Conservation (phyloP, 768 basidiomycete genomes). For the Psilocybe cubensis region DNA sequence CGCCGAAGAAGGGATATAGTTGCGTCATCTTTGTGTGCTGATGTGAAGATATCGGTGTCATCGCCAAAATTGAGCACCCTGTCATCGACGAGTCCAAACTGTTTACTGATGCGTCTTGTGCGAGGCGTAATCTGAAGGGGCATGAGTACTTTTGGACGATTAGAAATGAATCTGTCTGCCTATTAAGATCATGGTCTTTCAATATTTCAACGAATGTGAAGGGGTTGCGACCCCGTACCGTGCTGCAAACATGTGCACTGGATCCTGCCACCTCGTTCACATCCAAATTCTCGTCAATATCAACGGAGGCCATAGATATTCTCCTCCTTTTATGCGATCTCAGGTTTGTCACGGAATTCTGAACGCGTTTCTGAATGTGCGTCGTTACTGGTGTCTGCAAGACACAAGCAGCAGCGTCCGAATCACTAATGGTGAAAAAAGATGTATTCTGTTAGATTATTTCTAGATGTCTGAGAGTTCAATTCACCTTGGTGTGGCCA, state of each 20-base stretch:
- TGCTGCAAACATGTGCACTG: constrained; percentile 13
- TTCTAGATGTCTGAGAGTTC: background rate
- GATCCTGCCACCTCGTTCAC: constrained; percentile 4
- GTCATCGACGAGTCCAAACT: constrained; percentile 62
- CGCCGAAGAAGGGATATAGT: constrained; percentile 52
- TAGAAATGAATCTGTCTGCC: constrained; percentile 67
- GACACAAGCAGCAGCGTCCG: constrained; percentile 16
- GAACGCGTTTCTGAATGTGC: constrained; percentile 16
- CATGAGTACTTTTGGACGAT: constrained; percentile 49
- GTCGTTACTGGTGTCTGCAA: constrained; percentile 19
- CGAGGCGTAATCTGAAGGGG: constrained; percentile 68
- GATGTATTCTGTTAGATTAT: background rate
- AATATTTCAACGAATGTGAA: background rate
- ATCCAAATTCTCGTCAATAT: constrained; percentile 14
- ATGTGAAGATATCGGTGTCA: constrained; percentile 21
- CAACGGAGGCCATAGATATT: constrained; percentile 20
- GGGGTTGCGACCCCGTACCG: constrained; percentile 6
- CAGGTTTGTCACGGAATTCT: constrained; percentile 27
- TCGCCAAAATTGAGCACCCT: constrained; percentile 58
- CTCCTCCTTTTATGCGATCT: constrained; percentile 26
- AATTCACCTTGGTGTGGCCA: background rate
- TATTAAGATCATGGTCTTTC: constrained; percentile 21
- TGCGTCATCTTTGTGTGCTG: constrained; percentile 35
- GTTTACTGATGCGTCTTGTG: constrained; percentile 65
- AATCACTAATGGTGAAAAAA: background rate